Evolutionary conservation across 192 early-diverging fungal species (phyloP).

Genomic region (Pilaira anomala): DNA sequence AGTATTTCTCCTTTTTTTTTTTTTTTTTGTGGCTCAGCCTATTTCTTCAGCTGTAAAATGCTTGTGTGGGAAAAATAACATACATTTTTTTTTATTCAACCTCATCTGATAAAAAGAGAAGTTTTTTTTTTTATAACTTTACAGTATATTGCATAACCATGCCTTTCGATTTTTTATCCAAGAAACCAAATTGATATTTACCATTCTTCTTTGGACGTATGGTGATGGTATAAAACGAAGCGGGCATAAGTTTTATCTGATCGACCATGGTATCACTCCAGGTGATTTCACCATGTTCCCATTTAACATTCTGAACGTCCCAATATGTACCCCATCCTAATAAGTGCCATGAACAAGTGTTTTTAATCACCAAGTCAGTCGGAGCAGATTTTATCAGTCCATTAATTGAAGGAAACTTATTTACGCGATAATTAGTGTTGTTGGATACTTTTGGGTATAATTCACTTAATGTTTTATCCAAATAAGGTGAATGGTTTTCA

Average conservation of each 20-base stretch:
- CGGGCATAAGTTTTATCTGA: slow-evolving; percentile 20
- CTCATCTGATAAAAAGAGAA: no score
- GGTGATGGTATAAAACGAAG: slow-evolving; percentile 26
- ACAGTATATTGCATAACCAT: slow-evolving; percentile 15
- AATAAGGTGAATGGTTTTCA: slow-evolving; percentile 30
- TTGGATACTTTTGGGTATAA: not conserved
- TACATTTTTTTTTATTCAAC: no score
- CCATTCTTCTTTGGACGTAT: not conserved
- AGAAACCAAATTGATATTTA: slow-evolving; percentile 1
- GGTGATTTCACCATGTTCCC: slow-evolving; percentile 14
- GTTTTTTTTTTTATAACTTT: slow-evolving; percentile 26
- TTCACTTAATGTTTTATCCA: slow-evolving; percentile 18
- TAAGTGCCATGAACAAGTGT: slow-evolving; percentile 23
- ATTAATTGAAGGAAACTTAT: slow-evolving; percentile 25
- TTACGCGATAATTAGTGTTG: slow-evolving; percentile 2
- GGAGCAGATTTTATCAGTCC: slow-evolving; percentile 15
- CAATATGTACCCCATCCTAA: slow-evolving; percentile 29
- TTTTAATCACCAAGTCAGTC: slow-evolving; percentile 6
- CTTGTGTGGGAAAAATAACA: no score
- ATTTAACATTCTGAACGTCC: slow-evolving; percentile 15
- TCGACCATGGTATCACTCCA: not conserved
- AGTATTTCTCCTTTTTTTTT: no score
- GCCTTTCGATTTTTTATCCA: not conserved
- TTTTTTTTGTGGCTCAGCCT: no score
- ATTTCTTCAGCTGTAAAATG: no score